Conservation (phyloP, 176 grass and related monocot genomes). For the Alloteropsis semialata region DNA sequence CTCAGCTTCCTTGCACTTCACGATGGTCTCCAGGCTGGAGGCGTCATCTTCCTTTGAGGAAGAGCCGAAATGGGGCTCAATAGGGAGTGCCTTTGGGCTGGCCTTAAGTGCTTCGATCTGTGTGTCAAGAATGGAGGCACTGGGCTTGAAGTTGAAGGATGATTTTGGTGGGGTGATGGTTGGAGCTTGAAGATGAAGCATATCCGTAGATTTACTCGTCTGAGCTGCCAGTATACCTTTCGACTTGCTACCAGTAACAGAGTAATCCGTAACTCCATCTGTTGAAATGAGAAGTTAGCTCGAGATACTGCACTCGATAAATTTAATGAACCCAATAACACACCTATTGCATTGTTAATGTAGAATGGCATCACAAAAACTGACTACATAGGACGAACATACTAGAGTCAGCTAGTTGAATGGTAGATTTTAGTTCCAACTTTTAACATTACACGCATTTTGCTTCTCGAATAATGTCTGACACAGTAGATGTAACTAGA, state of each 20-base stretch:
- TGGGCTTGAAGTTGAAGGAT: slow-evolving; percentile 67
- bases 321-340: background rate
- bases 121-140: slow-evolving; percentile 51
- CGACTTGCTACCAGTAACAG: slow-evolving; percentile 91
- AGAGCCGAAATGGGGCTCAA: slow-evolving; percentile 60
- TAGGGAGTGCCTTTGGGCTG: slow-evolving; percentile 58
- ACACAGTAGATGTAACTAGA: background rate
- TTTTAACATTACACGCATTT: slow-evolving; percentile 9
- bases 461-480: slow-evolving; percentile 8
- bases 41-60: slow-evolving; percentile 71
- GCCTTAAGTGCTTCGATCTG: slow-evolving; percentile 57
- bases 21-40: slow-evolving; percentile 91
- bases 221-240: slow-evolving; percentile 73
- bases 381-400: background rate
- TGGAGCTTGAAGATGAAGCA: slow-evolving; percentile 48
- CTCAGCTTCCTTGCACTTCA: slow-evolving; percentile 98
- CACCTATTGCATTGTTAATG: background rate
- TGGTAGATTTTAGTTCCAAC: slow-evolving; percentile 11
- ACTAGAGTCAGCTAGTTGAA: background rate
- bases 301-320: background rate
- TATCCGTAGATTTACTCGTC: slow-evolving; percentile 53
- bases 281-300: slow-evolving; percentile 30
- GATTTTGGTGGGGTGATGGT: slow-evolving; percentile 55
- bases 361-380: background rate
- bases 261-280: slow-evolving; percentile 98